These are phyloP conservation scores for Geotrichum australiense DNA, from an alignment of 1,139 yeast genomes.

Conservation along the genomic window DNA sequence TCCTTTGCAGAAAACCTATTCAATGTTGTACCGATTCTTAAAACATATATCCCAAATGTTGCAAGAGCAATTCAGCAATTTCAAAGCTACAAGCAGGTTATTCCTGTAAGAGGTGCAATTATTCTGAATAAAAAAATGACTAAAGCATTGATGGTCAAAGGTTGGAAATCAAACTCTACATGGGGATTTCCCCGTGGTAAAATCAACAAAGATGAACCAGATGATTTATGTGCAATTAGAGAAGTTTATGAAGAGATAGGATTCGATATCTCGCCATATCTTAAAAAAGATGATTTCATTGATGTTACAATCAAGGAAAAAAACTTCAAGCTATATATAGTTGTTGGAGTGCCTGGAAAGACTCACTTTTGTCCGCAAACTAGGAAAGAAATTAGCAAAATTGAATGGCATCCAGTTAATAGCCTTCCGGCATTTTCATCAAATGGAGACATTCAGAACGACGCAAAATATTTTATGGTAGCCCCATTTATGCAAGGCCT, in stretches of 20 bases:
- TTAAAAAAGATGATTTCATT: constrained; percentile 63
- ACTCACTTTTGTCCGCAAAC: constrained; percentile 70
- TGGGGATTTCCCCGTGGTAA: constrained; percentile 99
- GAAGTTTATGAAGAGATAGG: constrained; percentile 97
- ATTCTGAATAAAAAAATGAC: constrained; percentile 65
- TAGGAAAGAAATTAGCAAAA: constrained; percentile 71
- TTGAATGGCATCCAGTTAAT: constrained; percentile 56
- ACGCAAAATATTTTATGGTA: constrained; percentile 33
- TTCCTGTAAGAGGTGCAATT: constrained; percentile 97
- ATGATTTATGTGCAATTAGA: constrained; percentile 86
- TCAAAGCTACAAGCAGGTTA: constrained; percentile 76
- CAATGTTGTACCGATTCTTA: constrained; percentile 69
- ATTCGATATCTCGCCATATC: constrained; percentile 62
- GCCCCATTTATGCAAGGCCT: constrained; percentile 36
- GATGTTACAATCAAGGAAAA: constrained; percentile 81
- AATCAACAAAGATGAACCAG: constrained; percentile 87
- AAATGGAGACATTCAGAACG: constrained; percentile 17
- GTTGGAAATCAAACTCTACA: constrained; percentile 64
- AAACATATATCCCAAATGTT: constrained; percentile 24
- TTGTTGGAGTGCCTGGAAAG: constrained; percentile 73
- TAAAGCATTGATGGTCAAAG: constrained; percentile 74
- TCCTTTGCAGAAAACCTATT: constrained; percentile 67
- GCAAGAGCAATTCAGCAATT: constrained; percentile 39
- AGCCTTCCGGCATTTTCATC: constrained; percentile 37
- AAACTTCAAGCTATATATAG: constrained; percentile 75